Evolutionary conservation across 306 rosid genomes (phyloP), one percentile per base, ranked within the genome.

Genomic region (Cicer bijugum): DNA sequence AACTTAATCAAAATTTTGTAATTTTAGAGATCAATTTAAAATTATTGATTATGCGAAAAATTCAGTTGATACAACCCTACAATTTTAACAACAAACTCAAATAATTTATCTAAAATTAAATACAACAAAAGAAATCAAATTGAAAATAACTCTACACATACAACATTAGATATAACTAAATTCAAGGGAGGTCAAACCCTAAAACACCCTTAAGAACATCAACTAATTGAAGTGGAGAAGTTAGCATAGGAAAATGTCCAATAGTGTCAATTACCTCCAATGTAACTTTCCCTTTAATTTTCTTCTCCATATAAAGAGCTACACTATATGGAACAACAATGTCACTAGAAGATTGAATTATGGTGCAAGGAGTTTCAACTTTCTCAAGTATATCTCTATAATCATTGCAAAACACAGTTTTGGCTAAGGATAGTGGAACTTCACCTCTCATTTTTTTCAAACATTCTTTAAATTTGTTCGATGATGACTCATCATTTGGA

Each of bases 241-340:
- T 94, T 28, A 94, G 62, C 55, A 87, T 92, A 51, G 99, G 99
- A 81, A 88, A 88, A 69, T 94, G 99, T 0, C 97, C 97, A 11
- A 53, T 7, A 7, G 82, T 15, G 6, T 82, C 81, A 3, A 94
- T 72, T 48, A 86, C 20, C 84, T 85, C 84, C 82, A 91, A 83
- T 19, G 85, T 82, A 56, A 85, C 77, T 16, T 84, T 73, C 43
- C 80, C 95, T 85, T 85, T 88, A 48, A 94, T 89, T 51, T 85
- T 89, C 79, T 84, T 83, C 65, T 85, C 85, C 90, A 94, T 88
- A 84, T 80, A 94, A 39, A 76, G 19, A 0, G 88, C 88, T 12
- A 84, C 95, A 9, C 86, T 86, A 43, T 53, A 64, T 42, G 99
- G 97, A 78, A 72, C 94, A 7, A 63, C 91, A 2, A 57, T 8